Conservation (phyloP, 164 flowering plant genomes). For the Saururus chinensis region DNA sequence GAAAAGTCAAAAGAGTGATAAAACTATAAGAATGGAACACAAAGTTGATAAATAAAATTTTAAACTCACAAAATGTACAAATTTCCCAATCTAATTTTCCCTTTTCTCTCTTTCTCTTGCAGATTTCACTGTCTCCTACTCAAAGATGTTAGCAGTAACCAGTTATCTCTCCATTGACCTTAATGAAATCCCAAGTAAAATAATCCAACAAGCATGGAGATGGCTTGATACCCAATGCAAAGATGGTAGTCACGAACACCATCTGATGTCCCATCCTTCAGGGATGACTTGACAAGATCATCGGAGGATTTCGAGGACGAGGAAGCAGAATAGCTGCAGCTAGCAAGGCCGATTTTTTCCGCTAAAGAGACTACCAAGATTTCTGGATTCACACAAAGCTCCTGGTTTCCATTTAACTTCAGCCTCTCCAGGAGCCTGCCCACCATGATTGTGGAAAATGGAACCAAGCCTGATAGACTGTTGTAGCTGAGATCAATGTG, state of each 20-base stretch:
- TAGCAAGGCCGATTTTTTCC: slow-evolving; percentile 1
- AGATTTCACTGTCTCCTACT: no score
- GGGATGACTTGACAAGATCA: not conserved
- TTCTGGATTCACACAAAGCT: not conserved
- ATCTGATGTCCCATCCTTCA: not conserved
- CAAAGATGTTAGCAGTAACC: no score
- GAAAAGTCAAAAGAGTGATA: no score
- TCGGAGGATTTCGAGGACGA: not conserved
- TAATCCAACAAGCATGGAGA: not conserved
- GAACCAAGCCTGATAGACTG: slow-evolving; percentile 4
- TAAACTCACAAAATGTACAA: no score
- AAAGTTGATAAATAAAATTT: no score
- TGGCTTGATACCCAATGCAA: not conserved
- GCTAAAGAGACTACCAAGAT: not conserved
- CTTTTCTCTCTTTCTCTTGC: no score
- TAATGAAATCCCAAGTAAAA: not conserved
- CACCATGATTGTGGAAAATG: slow-evolving; percentile 4
- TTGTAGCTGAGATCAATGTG: slow-evolving; percentile 8
- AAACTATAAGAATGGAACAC: no score
- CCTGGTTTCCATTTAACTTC: slow-evolving; percentile 4
- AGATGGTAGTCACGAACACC: not conserved
- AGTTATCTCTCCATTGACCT: no score
- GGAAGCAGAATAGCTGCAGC: not conserved
- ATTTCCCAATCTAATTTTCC: no score
- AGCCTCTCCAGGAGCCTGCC: slow-evolving; percentile 5